Base-by-base conservation (phyloP, 345 rosid genomes). In the Murraya koenigii region DNA sequence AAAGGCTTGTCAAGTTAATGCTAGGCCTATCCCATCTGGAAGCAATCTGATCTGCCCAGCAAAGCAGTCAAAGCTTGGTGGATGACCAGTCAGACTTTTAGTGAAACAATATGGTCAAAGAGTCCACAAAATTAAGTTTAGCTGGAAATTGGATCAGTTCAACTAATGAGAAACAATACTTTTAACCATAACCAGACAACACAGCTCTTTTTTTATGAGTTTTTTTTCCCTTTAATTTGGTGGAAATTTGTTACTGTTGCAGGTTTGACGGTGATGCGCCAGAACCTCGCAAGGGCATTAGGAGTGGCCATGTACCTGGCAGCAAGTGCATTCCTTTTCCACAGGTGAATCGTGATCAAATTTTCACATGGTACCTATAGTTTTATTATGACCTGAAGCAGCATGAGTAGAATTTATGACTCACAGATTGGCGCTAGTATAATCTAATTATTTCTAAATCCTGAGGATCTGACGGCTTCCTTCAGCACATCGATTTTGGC, bases 231-330 rank as follows among this genome's bases (percentile, higher is more conserved):
- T 3, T 35, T 35, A 59, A 7, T 9, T 33, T 71, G 68, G 69
- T 65, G 62, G 66, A 71, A n/a, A 15, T 69, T 23, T 75, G 7
- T 33, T 25, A 33, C 20, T 75, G 6, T 35, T 78, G 77, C 88
- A 97, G 99, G 86, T 97, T 97, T 86, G 96, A 94, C 36, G 99
- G 99, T 52, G 73, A 89, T 80, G 98, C 89, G 36, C 93, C 95
- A 11, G 99, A 97, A 78, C 98, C 96, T 32, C 93, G 99, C 26
- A 94, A 94, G 80, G 98, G 98, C 78, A 85, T 94, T 78, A 90
- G 88, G 70, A 91, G 99, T 54, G 99, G 99, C 72, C 98, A 97
- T 85, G 88, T 97, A 41, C 98, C 99, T 71, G 95, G 94, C 58
- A 94, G 98, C 94, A 93, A 91, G 82, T 97, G 97, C 81, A 82